Base-by-base conservation (phyloP, 768 basidiomycete species). In the Gloeopeniophorella convolvens region DNA sequence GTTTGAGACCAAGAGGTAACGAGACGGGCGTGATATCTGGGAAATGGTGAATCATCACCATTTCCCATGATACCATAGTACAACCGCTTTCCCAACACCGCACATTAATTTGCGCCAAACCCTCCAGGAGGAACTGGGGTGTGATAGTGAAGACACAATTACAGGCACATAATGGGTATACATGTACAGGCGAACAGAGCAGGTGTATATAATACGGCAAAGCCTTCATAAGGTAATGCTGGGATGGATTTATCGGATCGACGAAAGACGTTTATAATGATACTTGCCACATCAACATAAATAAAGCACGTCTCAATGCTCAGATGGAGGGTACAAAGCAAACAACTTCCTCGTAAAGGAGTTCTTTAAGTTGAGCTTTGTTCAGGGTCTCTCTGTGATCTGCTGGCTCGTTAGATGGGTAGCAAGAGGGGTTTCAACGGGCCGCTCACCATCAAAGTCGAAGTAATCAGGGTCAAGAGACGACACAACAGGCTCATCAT, bases 381-480 rank as follows among this genome's bases (percentile, higher is more conserved):
- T 77, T 83, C 55, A 92, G 77, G 45, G 82, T 77, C 30, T 88
- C 86, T 68, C 89, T 84, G 63, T 80, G 76, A 52, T 80, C 77
- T 82, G 3, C 45, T 45, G 42, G 52, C 27, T 50, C 59, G 33
- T 50, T 35, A 24, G 44, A 47, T 11, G 11, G 21, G 43, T 42
- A 27, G 32, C 33, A 23, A 21, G 13, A 30, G 13, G 18, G 30
- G n/a, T 37, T 37, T 31, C 35, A 40, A 41, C 28, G 33, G 32
- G 34, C 8, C 18, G 67, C 83, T 66, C 62, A 85, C 81, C 71
- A 65, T 96, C 92, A 61, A 94, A 95, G 59, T 91, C 85, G 66
- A 96, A 96, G 68, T 93, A 96, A 37, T 79, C 76, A 0, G 89
- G 80, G 61, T 83, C 83, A 37, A 96, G 76, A 9, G 88, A 83